Base-by-base conservation (phyloP, 192 early-diverging fungal species). In the Cladochytrium replicatum region DNA sequence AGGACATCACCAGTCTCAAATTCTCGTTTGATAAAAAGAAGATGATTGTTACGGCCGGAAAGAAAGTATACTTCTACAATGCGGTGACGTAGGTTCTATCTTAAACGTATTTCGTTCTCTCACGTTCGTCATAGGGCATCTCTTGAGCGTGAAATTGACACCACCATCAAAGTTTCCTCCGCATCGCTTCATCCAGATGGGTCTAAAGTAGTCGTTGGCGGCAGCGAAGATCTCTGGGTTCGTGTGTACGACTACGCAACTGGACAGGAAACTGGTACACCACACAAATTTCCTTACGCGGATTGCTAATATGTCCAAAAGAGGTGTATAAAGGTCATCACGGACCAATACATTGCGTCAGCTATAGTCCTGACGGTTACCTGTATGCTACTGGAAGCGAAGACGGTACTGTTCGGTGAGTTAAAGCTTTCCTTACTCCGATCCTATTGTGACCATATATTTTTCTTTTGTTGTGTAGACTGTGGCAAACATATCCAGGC, bases 281-380 rank as follows among this genome's bases (percentile, higher is more conserved):
- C 3, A 41, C 7, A 45, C 8, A 56, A 1, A 0, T 3, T 21
- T 15, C 7, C 13, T 26, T 15, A 8, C 19, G 45, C 6, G 26
- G 8, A 57, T 28, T 24, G 25, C 21, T 25, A 3, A 6, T 7
- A n/a, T 22, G 24, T 4, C 22, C 56, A 11, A 44, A 30, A 30
- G 85, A 89, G 56, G 72, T 86, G 9, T 86, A 89, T 57, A 91
- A 91, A 63, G 90, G 90, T 26, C 90, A 93, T 57, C 88, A 91
- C 51, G 90, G 90, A 3, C 83, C 88, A 0, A 83, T 93, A 29
- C 88, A 91, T 45, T 85, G 84, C 53, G 85, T 85, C 22, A 87
- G 84, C 49, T 89, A 90, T 57, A 93, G 88, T 23, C 90, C 90
- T 17, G 90, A 93, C 59, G 90, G 90, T 27, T 82, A 88, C 41